A percentile compares a stretch with the other conserved stretches of the same genome.
phyloP scores from a whole-genome alignment of 2,329 filamentous ascomycete genomes.

The Penicillium brevicompactum region DNA sequence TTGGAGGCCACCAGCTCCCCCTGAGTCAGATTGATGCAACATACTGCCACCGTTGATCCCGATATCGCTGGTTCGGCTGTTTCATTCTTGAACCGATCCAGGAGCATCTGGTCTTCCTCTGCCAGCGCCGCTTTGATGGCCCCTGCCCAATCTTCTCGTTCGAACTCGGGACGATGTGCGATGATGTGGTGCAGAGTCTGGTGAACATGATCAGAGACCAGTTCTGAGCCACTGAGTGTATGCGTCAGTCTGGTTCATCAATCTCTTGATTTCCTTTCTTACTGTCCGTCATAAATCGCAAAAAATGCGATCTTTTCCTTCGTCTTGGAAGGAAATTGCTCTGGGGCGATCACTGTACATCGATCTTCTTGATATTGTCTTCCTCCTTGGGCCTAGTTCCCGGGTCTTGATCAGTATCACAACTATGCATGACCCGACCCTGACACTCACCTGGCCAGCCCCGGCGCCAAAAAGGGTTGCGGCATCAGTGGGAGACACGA shows the following conservation, averaged over 20 bases:
- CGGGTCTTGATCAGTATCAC: slow-evolving; percentile 1
- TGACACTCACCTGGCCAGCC: slow-evolving; percentile 28
- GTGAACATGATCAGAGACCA: slow-evolving; percentile 36
- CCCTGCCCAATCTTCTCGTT: slow-evolving; percentile 30
- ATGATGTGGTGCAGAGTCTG: slow-evolving; percentile 30
- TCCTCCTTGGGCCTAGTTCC: slow-evolving; percentile 31
- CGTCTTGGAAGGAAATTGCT: slow-evolving; percentile 31
- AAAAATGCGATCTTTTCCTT: slow-evolving; percentile 34
- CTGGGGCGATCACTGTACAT: slow-evolving; percentile 29
- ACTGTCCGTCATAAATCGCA: slow-evolving; percentile 41
- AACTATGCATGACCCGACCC: neutral
- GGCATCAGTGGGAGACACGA: slow-evolving; percentile 28
- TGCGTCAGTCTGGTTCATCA: neutral
- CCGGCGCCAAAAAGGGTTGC: slow-evolving; percentile 35
- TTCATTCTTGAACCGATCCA: slow-evolving; percentile 29
- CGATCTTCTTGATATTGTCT: slow-evolving; percentile 36
- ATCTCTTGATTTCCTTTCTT: slow-evolving; percentile 12
- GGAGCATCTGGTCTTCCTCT: slow-evolving; percentile 33
- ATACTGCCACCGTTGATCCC: slow-evolving; percentile 38
- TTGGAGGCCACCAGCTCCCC: slow-evolving; percentile 37
- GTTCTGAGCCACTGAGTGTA: slow-evolving; percentile 30
- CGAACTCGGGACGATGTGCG: slow-evolving; percentile 32
- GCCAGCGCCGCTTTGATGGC: slow-evolving; percentile 34
- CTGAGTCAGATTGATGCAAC: slow-evolving; percentile 34
- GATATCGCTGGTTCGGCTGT: slow-evolving; percentile 29